phyloP scores from a whole-genome alignment of 1,284 basidiomycete genomes.

The Rhodotorula sp. region DNA sequence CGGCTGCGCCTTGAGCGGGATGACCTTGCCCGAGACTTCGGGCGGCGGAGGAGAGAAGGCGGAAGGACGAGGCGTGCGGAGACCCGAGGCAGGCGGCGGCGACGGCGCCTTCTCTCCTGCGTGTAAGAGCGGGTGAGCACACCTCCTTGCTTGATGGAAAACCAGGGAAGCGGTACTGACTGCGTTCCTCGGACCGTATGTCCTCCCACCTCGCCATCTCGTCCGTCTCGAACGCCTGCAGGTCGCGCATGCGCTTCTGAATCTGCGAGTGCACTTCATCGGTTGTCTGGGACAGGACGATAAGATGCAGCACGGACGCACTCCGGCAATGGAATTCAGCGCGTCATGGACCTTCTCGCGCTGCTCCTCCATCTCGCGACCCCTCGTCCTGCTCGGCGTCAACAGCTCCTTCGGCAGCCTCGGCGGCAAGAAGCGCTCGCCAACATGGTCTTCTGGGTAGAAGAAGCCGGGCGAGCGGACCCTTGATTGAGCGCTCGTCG shows the following conservation, averaged over 20 bases:
- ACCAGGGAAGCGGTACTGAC: not conserved
- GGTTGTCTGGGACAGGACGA: not conserved
- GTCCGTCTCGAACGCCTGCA: constrained; percentile 9
- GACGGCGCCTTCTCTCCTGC: not conserved
- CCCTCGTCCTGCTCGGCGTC: not conserved
- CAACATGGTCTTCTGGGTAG: constrained; percentile 24
- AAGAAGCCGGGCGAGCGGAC: constrained; percentile 18
- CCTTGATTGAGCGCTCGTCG: not conserved
- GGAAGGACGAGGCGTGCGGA: constrained; percentile 8
- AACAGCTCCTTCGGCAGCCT: constrained; percentile 30
- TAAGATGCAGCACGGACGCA: not conserved
- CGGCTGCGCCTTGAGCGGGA: constrained; percentile 24
- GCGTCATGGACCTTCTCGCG: constrained; percentile 10
- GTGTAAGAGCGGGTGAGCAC: not conserved
- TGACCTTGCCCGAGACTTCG: not conserved
- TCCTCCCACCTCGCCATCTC: constrained; percentile 17
- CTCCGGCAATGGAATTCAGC: constrained; percentile 36
- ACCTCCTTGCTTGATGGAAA: no score
- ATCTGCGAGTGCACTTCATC: not conserved
- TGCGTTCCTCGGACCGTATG: not conserved
- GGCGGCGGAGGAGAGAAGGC: not conserved
- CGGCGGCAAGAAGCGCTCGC: constrained; percentile 28
- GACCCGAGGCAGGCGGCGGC: not conserved
- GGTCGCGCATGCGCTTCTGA: constrained; percentile 20
- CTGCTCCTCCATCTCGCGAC: constrained; percentile 25